These are phyloP conservation scores for Geotrichum bryndzae DNA, from an alignment of 1,139 yeast species.

Conservation along the genomic window DNA sequence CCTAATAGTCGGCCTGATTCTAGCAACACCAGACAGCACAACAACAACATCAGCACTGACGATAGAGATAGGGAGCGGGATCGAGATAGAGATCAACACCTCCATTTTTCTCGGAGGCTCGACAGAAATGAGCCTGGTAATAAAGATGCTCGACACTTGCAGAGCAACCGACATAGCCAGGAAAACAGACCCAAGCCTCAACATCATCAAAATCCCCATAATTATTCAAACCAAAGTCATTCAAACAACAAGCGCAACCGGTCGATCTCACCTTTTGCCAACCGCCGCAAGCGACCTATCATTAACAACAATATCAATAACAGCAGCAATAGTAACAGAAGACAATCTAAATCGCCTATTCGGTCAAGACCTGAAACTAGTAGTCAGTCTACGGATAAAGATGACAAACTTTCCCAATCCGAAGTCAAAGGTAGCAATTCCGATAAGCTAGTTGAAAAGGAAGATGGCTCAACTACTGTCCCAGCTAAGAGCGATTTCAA, in stretches of 20 bases:
- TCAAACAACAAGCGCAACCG: neutral
- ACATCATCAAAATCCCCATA: neutral
- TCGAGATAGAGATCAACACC: neutral
- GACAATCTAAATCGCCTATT: neutral
- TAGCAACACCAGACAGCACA: neutral
- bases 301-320: neutral
- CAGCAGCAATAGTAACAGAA: neutral
- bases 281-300: neutral
- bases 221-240: neutral
- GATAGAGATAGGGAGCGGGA: neutral
- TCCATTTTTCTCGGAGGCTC: neutral
- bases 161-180: neutral
- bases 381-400: slow-evolving; percentile 1
- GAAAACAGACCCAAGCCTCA: neutral
- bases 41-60: neutral
- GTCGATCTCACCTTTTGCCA: neutral
- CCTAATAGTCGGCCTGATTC: neutral
- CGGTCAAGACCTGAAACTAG: neutral
- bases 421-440: neutral
- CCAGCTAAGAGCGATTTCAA: neutral
- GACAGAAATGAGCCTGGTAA: neutral
- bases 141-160: neutral
- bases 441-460: neutral
- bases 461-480: neutral
- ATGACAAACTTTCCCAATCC: neutral